Percentiles rank a stretch among this genome's conserved stretches.
Conservation (phyloP, 345 rosid species). For the Psidium friedrichsthalianum region DNA sequence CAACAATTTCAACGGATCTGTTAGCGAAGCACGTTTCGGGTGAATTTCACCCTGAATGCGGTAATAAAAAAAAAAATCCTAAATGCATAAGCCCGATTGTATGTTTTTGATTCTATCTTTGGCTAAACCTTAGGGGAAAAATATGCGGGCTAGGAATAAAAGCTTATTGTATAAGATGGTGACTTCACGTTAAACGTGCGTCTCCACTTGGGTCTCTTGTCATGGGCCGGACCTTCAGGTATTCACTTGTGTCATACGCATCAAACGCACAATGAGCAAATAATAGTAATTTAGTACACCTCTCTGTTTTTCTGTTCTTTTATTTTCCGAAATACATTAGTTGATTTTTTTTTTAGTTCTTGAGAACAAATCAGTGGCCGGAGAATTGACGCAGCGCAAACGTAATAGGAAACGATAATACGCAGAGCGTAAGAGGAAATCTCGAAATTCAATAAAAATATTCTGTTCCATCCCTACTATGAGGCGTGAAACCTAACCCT, state of each 20-base stretch:
- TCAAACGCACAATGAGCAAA: not conserved
- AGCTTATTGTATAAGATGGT: not conserved
- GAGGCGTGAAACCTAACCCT: too few relatives aligned
- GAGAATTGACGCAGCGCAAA: too few relatives aligned
- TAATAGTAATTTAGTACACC: not conserved
- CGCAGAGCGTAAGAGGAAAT: too few relatives aligned
- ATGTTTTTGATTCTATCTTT: not conserved
- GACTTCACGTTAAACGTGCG: not conserved
- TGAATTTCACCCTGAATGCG: not conserved
- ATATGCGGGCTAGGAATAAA: not conserved
- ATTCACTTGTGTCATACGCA: not conserved
- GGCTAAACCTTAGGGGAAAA: not conserved
- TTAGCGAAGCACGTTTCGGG: not conserved
- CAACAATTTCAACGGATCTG: not conserved
- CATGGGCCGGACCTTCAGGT: not conserved
- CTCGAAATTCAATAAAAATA: too few relatives aligned
- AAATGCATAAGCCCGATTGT: not conserved
- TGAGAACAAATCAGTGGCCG: too few relatives aligned
- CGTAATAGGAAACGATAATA: too few relatives aligned
- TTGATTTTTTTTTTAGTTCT: too few relatives aligned
- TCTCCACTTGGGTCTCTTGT: not conserved
- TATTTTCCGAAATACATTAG: too few relatives aligned
- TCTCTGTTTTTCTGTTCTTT: not conserved
- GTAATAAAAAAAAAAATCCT: not conserved
- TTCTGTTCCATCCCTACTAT: too few relatives aligned